Evolutionary conservation across 345 rosid species (phyloP).

Genomic region (Trapa bicornis): DNA sequence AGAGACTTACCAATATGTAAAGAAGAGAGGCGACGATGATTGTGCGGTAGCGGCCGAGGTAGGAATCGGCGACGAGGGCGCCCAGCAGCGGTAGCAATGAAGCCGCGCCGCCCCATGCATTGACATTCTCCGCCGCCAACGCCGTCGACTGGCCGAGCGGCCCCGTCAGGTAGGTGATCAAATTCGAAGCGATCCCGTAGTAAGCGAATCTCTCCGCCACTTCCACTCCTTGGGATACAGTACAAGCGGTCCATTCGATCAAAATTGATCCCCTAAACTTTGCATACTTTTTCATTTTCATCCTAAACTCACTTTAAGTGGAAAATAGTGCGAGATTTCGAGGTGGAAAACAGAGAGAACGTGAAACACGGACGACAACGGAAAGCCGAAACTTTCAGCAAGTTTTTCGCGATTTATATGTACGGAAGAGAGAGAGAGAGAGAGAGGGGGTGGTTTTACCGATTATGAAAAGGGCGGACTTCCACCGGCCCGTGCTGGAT

Average conservation of each 20-base stretch:
- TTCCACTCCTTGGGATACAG: conserved; percentile 12
- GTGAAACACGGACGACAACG: neutral
- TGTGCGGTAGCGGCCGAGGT: conserved; percentile 38
- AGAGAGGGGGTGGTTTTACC: conserved; percentile 3
- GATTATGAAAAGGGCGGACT: conserved; percentile 21
- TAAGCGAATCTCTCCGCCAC: conserved; percentile 18
- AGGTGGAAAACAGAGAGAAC: neutral
- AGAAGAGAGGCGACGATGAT: conserved; percentile 27
- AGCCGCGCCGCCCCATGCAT: conserved; percentile 22
- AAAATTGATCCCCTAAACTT: neutral
- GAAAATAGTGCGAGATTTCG: neutral
- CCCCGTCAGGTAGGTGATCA: conserved; percentile 16
- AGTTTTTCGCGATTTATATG: too few species aligned
- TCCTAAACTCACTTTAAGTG: too few species aligned
- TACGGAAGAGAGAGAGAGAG: neutral
- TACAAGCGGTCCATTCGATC: neutral
- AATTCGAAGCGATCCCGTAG: conserved; percentile 16
- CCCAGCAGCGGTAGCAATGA: conserved; percentile 34
- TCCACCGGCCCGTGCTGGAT: conserved; percentile 22
- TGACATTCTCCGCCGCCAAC: conserved; percentile 17
- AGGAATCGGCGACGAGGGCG: conserved; percentile 33
- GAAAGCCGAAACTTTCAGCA: neutral
- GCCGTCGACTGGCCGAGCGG: conserved; percentile 18
- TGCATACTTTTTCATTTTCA: too few species aligned
- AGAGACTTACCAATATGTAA: conserved; percentile 20